Evolutionary conservation across 1,139 yeast species (phyloP).

Genomic region (Taphrina flavorubra): DNA sequence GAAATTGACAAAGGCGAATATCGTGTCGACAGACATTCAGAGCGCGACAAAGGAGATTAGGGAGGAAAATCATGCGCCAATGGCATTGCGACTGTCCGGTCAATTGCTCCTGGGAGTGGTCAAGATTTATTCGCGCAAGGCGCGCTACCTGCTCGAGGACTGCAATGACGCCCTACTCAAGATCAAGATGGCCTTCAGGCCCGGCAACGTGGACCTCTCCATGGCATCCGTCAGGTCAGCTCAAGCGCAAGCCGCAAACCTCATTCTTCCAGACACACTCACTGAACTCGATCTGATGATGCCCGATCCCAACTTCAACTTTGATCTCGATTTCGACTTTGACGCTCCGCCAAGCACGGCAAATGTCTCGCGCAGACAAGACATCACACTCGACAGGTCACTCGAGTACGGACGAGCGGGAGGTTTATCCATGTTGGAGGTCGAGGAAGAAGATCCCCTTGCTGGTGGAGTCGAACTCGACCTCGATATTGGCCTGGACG

Average conservation of each 20-base stretch:
- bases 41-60: slow-evolving; percentile 66
- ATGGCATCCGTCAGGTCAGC: slow-evolving; percentile 54
- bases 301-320: slow-evolving; percentile 46
- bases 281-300: slow-evolving; percentile 69
- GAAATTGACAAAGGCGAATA: slow-evolving; percentile 76
- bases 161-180: slow-evolving; percentile 77
- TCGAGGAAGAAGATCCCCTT: slow-evolving; percentile 45
- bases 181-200: slow-evolving; percentile 72
- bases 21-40: slow-evolving; percentile 71
- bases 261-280: slow-evolving; percentile 73
- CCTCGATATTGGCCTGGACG: slow-evolving; percentile 45
- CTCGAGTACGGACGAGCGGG: slow-evolving; percentile 27
- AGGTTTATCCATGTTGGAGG: slow-evolving; percentile 26
- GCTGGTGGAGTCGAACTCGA: slow-evolving; percentile 42
- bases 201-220: slow-evolving; percentile 59
- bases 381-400: slow-evolving; percentile 35
- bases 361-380: slow-evolving; percentile 40
- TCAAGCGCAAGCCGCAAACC: slow-evolving; percentile 54
- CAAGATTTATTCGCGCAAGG: slow-evolving; percentile 82
- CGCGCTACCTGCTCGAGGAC: slow-evolving; percentile 82
- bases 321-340: slow-evolving; percentile 37
- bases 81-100: slow-evolving; percentile 85
- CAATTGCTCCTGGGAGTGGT: slow-evolving; percentile 88
- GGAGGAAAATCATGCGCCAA: slow-evolving; percentile 54
- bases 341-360: slow-evolving; percentile 34